A percentile compares a stretch with the other conserved stretches of the same genome.
Evolutionary conservation across 192 early-diverging fungal species (phyloP).

Genomic region (Jimgerdemannia flammicorona): DNA sequence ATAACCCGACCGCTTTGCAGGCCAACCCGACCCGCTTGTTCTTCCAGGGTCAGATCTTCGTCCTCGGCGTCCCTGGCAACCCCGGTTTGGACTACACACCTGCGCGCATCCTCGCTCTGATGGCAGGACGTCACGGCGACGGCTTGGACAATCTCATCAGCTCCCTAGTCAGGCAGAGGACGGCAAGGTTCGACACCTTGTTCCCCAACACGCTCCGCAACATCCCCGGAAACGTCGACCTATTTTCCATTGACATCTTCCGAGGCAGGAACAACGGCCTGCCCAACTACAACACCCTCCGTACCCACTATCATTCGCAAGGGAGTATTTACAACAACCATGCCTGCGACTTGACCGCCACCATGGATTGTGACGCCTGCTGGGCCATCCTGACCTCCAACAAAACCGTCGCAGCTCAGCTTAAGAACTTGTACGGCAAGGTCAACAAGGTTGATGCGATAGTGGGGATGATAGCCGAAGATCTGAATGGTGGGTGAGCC

Average conservation of each 20-base stretch:
- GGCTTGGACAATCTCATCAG: constrained; percentile 4
- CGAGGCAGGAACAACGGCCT: not conserved
- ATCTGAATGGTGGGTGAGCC: not conserved
- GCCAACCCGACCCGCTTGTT: not conserved
- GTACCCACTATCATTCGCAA: not conserved
- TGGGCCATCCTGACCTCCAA: constrained; percentile 4
- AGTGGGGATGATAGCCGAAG: constrained; percentile 4
- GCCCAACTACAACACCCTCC: not conserved
- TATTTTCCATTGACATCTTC: constrained; percentile 7
- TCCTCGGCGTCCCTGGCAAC: not conserved
- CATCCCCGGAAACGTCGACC: constrained; percentile 1
- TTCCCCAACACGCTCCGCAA: constrained; percentile 5
- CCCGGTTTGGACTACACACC: too few relatives aligned
- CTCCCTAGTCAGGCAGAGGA: not conserved
- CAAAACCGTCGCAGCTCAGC: constrained; percentile 6
- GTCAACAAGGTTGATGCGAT: constrained; percentile 1
- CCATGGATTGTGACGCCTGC: not conserved
- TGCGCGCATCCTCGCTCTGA: too few relatives aligned
- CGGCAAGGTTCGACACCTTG: not conserved
- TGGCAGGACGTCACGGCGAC: not conserved
- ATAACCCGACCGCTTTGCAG: not conserved
- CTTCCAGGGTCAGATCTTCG: not conserved
- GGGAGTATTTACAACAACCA: constrained; percentile 5
- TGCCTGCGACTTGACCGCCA: not conserved
- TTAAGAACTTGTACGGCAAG: constrained; percentile 4